Evolutionary conservation across 768 basidiomycete species (phyloP).

Genomic region (Hydnum rufescens): DNA sequence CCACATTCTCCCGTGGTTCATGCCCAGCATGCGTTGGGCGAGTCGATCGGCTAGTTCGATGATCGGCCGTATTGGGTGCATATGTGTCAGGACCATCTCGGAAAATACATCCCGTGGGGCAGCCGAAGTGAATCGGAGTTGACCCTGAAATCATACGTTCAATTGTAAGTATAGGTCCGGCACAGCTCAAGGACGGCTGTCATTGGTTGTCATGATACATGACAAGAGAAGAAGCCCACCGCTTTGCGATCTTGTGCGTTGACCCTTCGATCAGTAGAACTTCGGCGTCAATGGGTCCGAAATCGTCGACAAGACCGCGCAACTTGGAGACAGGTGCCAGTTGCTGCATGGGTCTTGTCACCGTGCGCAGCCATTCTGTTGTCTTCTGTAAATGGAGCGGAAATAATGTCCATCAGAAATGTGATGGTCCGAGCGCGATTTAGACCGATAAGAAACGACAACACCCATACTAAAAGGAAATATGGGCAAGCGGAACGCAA

Average conservation of each 20-base stretch:
- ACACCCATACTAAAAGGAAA: neutral
- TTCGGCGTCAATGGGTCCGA: neutral
- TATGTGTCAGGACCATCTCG: constrained; percentile 17
- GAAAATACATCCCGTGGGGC: constrained; percentile 18
- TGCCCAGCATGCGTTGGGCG: constrained; percentile 1
- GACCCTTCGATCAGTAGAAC: constrained; percentile 3
- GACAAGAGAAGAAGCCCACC: neutral
- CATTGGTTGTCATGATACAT: neutral
- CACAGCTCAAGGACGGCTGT: neutral
- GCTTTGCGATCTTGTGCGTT: constrained; percentile 2
- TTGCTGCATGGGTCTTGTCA: neutral
- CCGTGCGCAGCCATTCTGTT: neutral
- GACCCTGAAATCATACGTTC: constrained; percentile 13
- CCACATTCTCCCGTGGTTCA: constrained; percentile 7
- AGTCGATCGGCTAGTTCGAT: neutral
- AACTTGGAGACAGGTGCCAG: neutral
- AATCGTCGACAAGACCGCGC: constrained; percentile 5
- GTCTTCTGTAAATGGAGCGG: neutral
- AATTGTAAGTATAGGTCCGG: neutral
- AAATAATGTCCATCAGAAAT: too few species aligned
- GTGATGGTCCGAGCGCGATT: too few species aligned
- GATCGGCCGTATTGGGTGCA: constrained; percentile 15
- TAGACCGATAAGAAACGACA: too few species aligned
- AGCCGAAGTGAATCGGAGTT: constrained; percentile 18
- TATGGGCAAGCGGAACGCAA: neutral